A percentile compares a stretch with the other conserved stretches of the same genome.
These are phyloP conservation scores for Alternaria dauci DNA, from an alignment of 2,329 filamentous ascomycete species.

Conservation along the genomic window DNA sequence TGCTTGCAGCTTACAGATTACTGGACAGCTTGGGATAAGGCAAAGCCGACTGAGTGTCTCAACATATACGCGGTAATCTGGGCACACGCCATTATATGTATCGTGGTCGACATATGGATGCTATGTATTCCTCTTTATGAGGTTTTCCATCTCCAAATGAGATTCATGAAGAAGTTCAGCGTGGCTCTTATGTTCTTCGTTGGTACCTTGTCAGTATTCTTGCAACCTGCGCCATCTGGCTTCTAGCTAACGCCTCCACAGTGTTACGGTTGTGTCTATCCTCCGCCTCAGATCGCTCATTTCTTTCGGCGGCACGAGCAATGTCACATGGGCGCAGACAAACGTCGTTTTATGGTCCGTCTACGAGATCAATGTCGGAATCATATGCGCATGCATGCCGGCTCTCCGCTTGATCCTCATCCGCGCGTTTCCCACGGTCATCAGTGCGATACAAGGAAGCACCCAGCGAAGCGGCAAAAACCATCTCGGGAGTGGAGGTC, in stretches of 20 bases:
- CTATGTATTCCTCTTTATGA: conserved; percentile 43
- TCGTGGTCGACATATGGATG: conserved; percentile 32
- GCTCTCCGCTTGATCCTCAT: conserved; percentile 47
- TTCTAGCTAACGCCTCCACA: background rate
- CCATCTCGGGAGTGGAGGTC: conserved; percentile 26
- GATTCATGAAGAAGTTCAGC: conserved; percentile 43
- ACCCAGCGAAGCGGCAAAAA: conserved; percentile 1
- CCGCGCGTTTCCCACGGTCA: conserved; percentile 39
- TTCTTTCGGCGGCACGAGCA: conserved; percentile 50
- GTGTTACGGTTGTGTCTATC: conserved; percentile 48
- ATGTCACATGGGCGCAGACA: conserved; percentile 47
- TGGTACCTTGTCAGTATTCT: conserved; percentile 27
- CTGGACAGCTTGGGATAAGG: conserved; percentile 40
- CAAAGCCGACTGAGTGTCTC: conserved; percentile 32
- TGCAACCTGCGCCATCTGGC: background rate
- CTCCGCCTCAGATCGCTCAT: conserved; percentile 53
- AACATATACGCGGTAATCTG: conserved; percentile 44
- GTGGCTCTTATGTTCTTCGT: conserved; percentile 47
- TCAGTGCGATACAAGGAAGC: conserved; percentile 37
- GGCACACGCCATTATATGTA: conserved; percentile 40
- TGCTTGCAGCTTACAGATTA: conserved; percentile 11
- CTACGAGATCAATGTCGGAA: conserved; percentile 31
- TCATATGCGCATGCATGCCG: conserved; percentile 55
- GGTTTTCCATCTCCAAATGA: conserved; percentile 37
- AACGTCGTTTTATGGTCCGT: conserved; percentile 24